Evolutionary conservation across 2,329 filamentous ascomycete genomes (phyloP).

Genomic region (Ophiostoma perfectum): DNA sequence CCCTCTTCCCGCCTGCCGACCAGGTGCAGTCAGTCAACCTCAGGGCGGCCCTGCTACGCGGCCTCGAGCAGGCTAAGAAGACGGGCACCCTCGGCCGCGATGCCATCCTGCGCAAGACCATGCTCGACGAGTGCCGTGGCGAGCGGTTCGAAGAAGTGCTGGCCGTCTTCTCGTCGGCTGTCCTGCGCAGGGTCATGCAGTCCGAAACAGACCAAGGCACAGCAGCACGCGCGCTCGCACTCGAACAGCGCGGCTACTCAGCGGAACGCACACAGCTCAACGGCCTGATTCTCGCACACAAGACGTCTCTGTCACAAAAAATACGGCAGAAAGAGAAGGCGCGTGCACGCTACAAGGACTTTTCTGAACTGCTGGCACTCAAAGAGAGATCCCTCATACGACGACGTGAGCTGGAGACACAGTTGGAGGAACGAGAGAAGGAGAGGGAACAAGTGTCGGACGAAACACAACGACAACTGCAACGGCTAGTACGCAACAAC

Average conservation of each 20-base stretch:
- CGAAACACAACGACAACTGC: constrained; percentile 35
- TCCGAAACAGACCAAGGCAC: constrained; percentile 15
- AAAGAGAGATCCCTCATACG: constrained; percentile 56
- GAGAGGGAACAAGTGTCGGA: constrained; percentile 29
- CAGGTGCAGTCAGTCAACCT: constrained; percentile 88
- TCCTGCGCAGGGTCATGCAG: constrained; percentile 60
- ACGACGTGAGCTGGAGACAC: constrained; percentile 42
- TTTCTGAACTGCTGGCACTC: constrained; percentile 57
- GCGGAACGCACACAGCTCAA: constrained; percentile 52
- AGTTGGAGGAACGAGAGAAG: constrained; percentile 26
- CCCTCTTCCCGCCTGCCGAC: constrained; percentile 86
- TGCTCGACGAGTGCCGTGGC: constrained; percentile 94
- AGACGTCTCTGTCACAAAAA: constrained; percentile 55
- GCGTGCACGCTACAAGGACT: constrained; percentile 54
- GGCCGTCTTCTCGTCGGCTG: constrained; percentile 74
- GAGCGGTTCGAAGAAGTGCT: constrained; percentile 85
- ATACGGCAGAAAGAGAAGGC: constrained; percentile 57
- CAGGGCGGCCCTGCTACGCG: constrained; percentile 73
- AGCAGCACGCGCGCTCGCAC: constrained; percentile 48
- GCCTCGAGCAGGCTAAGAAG: constrained; percentile 81
- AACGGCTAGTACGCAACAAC: constrained; percentile 60
- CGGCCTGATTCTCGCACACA: constrained; percentile 68
- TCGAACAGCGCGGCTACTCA: constrained; percentile 54
- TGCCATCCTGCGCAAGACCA: constrained; percentile 81
- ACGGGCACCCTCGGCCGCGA: constrained; percentile 76